Percentiles rank a stretch among this genome's conserved stretches.
phyloP scores from a whole-genome alignment of 2,329 filamentous ascomycete genomes.

The Aspergillus intermedius region DNA sequence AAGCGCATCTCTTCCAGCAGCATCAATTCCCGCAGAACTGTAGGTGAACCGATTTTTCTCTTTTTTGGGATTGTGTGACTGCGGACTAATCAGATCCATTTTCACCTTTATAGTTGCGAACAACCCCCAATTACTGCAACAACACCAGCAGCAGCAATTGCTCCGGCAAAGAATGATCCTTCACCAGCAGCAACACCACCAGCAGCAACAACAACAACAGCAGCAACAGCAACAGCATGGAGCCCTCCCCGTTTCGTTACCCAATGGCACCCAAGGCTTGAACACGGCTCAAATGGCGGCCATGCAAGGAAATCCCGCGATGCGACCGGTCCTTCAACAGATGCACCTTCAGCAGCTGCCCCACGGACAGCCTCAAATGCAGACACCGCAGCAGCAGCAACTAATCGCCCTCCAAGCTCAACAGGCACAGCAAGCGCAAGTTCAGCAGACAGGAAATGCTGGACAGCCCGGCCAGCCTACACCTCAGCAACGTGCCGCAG shows the following conservation, averaged over 20 bases:
- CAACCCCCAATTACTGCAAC: slow-evolving; percentile 43
- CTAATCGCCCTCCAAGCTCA: slow-evolving; percentile 27
- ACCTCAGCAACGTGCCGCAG: slow-evolving; percentile 35
- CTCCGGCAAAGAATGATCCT: slow-evolving; percentile 21
- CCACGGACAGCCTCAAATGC: slow-evolving; percentile 34
- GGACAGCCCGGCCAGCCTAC: slow-evolving; percentile 33
- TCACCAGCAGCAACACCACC: slow-evolving; percentile 23
- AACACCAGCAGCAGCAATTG: slow-evolving; percentile 27
- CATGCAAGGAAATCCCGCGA: slow-evolving; percentile 36
- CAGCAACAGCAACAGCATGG: slow-evolving; percentile 30
- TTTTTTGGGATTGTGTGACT: background rate
- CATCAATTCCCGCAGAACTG: slow-evolving; percentile 38
- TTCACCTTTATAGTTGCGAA: slow-evolving; percentile 25
- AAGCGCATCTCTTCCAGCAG: slow-evolving; percentile 51
- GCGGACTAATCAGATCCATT: background rate
- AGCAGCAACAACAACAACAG: slow-evolving; percentile 29
- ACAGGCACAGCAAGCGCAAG: slow-evolving; percentile 30
- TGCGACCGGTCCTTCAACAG: slow-evolving; percentile 33
- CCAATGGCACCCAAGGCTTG: slow-evolving; percentile 36
- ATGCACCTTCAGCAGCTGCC: slow-evolving; percentile 39
- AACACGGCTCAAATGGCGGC: slow-evolving; percentile 39
- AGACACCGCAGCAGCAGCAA: slow-evolving; percentile 41
- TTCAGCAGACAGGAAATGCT: slow-evolving; percentile 22
- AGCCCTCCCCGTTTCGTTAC: slow-evolving; percentile 34
- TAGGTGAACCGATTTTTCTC: slow-evolving; percentile 21